phyloP scores from a whole-genome alignment of 2,329 filamentous ascomycete genomes.

The Alternaria burnsii region DNA sequence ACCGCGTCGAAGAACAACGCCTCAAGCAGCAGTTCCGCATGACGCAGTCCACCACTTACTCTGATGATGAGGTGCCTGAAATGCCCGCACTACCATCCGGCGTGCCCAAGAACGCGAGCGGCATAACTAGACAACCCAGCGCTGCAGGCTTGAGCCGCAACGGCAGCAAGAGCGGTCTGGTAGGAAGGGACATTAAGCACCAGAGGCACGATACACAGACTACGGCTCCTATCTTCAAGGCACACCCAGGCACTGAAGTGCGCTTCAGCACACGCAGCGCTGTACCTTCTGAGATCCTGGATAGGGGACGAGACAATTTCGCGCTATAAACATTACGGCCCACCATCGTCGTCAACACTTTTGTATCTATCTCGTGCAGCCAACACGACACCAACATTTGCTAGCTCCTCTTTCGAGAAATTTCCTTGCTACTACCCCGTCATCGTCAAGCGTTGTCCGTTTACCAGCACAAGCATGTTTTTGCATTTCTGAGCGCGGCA shows the following conservation, averaged over 20 bases:
- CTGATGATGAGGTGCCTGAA: constrained; percentile 26
- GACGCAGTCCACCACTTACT: constrained; percentile 41
- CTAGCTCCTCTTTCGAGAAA: background rate
- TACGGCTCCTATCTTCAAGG: constrained; percentile 52
- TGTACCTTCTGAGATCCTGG: constrained; percentile 51
- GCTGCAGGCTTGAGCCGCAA: constrained; percentile 20
- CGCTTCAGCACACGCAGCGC: constrained; percentile 49
- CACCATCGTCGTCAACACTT: background rate
- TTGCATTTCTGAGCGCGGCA: constrained; percentile 7
- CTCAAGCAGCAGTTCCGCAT: constrained; percentile 47
- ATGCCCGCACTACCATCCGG: constrained; percentile 21
- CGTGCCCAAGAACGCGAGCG: constrained; percentile 39
- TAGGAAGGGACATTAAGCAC: constrained; percentile 45
- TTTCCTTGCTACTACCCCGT: constrained; percentile 10
- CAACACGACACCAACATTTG: background rate
- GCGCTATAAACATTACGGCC: constrained; percentile 20
- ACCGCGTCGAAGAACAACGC: constrained; percentile 48
- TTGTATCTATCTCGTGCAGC: background rate
- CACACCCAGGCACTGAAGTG: constrained; percentile 52
- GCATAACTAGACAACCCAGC: constrained; percentile 11
- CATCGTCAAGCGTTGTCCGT: constrained; percentile 1
- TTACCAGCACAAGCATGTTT: constrained; percentile 6
- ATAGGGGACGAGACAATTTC: constrained; percentile 37
- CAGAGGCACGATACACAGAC: constrained; percentile 48
- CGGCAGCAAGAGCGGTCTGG: constrained; percentile 29